A percentile compares a stretch with the other conserved stretches of the same genome.
phyloP scores from a whole-genome alignment of 345 rosid genomes.

The Moricandia arvensis region DNA sequence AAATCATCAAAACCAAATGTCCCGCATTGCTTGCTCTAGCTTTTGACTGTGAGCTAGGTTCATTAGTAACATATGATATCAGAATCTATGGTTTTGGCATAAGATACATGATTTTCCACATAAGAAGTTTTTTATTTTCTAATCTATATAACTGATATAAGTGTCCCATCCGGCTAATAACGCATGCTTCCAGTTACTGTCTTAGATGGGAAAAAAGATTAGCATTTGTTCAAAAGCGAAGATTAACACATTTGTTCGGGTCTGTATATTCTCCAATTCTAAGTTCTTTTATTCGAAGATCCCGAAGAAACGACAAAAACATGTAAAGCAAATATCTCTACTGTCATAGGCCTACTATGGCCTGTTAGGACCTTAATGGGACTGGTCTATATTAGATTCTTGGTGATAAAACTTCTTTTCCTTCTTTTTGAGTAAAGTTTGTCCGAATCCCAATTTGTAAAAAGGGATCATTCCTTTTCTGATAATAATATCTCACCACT shows the following conservation, averaged over 20 bases:
- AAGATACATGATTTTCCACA: too few relatives aligned
- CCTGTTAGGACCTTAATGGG: constrained; percentile 23
- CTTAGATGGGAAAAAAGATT: neutral
- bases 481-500: too few relatives aligned
- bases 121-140: too few relatives aligned
- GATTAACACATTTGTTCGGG: neutral
- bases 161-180: constrained; percentile 4
- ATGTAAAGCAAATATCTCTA: constrained; percentile 2
- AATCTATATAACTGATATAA: too few relatives aligned
- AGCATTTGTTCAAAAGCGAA: constrained; percentile 1
- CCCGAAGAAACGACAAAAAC: constrained; percentile 16
- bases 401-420: neutral
- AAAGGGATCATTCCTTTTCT: too few relatives aligned
- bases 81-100: too few relatives aligned
- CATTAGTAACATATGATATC: too few relatives aligned
- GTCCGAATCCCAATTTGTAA: too few relatives aligned
- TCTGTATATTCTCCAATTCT: constrained; percentile 22
- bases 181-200: neutral
- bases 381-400: constrained; percentile 27
- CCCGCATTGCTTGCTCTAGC: too few relatives aligned
- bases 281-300: constrained; percentile 20
- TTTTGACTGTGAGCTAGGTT: too few relatives aligned
- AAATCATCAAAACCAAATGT: too few relatives aligned
- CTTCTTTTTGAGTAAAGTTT: too few relatives aligned
- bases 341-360: constrained; percentile 17